phyloP scores from a whole-genome alignment of 176 grass and related monocot species.

The Paspalum vaginatum region DNA sequence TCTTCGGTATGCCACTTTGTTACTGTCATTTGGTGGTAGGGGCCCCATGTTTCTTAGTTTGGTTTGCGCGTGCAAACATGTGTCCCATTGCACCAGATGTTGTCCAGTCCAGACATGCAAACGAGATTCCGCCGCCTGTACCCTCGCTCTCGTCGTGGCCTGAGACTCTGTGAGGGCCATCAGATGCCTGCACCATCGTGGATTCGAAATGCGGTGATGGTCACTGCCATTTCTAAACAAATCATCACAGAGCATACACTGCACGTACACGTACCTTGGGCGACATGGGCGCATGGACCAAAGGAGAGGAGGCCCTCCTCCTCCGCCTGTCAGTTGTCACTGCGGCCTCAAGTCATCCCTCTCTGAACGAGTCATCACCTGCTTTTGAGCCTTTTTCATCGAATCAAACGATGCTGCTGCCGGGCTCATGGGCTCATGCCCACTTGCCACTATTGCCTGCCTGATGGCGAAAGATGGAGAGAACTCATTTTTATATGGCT shows the following conservation, averaged over 20 bases:
- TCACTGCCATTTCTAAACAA: neutral
- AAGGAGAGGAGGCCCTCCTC: slow-evolving; percentile 6
- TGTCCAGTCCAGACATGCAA: neutral
- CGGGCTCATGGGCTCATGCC: slow-evolving; percentile 24
- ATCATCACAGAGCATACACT: neutral
- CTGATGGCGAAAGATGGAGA: slow-evolving; percentile 36
- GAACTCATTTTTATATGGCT: slow-evolving; percentile 10
- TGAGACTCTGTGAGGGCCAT: slow-evolving; percentile 1
- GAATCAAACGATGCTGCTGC: slow-evolving; percentile 26
- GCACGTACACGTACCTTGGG: slow-evolving; percentile 6
- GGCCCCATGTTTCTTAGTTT: neutral
- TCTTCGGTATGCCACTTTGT: no score
- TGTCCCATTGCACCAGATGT: neutral
- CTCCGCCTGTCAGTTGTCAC: slow-evolving; percentile 5
- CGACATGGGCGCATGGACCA: slow-evolving; percentile 40
- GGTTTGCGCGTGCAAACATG: neutral
- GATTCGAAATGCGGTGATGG: slow-evolving; percentile 7
- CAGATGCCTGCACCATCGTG: neutral
- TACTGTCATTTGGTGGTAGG: neutral
- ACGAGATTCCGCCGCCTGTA: neutral
- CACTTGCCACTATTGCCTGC: slow-evolving; percentile 33
- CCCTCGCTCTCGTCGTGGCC: neutral
- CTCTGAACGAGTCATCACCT: neutral
- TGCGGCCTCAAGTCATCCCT: neutral
- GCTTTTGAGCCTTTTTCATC: slow-evolving; percentile 33